Conservation (phyloP, 2,329 filamentous ascomycete species). For the Stylonectria norvegica region DNA sequence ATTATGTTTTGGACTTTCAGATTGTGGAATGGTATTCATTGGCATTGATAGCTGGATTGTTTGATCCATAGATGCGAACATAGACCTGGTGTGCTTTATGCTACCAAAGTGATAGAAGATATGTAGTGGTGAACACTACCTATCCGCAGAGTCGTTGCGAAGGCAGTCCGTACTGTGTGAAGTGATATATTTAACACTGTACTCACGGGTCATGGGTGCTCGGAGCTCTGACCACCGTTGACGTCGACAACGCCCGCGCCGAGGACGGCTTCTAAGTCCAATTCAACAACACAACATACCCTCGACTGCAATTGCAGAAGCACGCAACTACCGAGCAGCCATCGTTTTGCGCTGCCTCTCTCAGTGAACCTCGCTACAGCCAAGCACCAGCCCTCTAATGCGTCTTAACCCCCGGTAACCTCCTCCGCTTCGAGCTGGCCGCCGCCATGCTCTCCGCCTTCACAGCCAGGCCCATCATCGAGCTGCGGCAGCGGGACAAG, state of each 20-base stretch:
- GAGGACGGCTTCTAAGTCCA: conserved; percentile 17
- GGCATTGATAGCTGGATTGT: too few species aligned
- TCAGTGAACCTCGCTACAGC: background rate
- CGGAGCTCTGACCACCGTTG: conserved; percentile 29
- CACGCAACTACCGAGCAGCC: background rate
- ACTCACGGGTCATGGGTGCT: too few species aligned
- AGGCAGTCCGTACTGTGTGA: too few species aligned
- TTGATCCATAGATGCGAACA: too few species aligned
- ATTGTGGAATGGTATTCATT: conserved; percentile 1
- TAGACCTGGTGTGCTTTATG: too few species aligned
- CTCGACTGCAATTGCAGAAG: background rate
- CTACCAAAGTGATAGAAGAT: too few species aligned
- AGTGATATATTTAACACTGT: too few species aligned
- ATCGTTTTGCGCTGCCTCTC: background rate
- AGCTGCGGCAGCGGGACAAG: conserved; percentile 94
- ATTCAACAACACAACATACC: conserved; percentile 9
- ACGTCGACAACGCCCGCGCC: conserved; percentile 31
- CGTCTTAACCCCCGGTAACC: conserved; percentile 26
- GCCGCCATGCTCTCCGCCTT: conserved; percentile 91
- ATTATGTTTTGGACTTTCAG: conserved; percentile 2
- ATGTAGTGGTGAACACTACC: too few species aligned
- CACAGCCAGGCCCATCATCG: conserved; percentile 91
- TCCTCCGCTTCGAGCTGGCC: conserved; percentile 40
- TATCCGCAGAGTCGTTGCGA: too few species aligned
- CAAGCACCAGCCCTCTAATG: conserved; percentile 31